Evolutionary conservation across 352 stramenopile genomes (phyloP).

Genomic region (Globisporangium alternatum): DNA sequence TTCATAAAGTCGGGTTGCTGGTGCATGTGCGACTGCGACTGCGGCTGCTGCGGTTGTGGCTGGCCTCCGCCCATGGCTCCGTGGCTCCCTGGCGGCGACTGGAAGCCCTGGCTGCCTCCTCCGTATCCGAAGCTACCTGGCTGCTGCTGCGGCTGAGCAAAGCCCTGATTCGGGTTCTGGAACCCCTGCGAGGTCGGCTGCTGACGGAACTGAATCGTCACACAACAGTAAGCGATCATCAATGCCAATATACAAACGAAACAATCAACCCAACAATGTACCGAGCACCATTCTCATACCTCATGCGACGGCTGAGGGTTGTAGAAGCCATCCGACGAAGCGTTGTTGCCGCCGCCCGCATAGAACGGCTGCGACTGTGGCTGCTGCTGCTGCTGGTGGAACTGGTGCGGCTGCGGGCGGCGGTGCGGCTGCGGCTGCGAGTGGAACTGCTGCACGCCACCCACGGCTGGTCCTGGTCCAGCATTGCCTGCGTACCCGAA

Average conservation of each 20-base stretch:
- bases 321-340: slow-evolving; percentile 32
- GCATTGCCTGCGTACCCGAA: slow-evolving; percentile 14
- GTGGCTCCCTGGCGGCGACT: slow-evolving; percentile 21
- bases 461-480: slow-evolving; percentile 5
- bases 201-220: slow-evolving; percentile 15
- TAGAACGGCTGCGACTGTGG: slow-evolving; percentile 19
- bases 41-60: slow-evolving; percentile 20
- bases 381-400: slow-evolving; percentile 38
- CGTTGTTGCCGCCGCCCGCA: slow-evolving; percentile 6
- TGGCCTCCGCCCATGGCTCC: slow-evolving; percentile 1
- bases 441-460: slow-evolving; percentile 26
- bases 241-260: neutral
- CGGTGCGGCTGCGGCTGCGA: slow-evolving; percentile 37
- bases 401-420: slow-evolving; percentile 52
- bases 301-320: slow-evolving; percentile 33
- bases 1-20: slow-evolving; percentile 72
- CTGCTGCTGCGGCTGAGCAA: slow-evolving; percentile 23
- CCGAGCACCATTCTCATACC: slow-evolving; percentile 15
- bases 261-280: neutral
- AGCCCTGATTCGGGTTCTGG: slow-evolving; percentile 16
- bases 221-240: neutral
- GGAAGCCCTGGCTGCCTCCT: slow-evolving; percentile 12
- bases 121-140: slow-evolving; percentile 15
- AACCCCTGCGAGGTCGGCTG: slow-evolving; percentile 28
- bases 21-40: slow-evolving; percentile 19